Percentiles rank a stretch among this genome's conserved stretches.
Evolutionary conservation across 306 rosid species (phyloP).

Genomic region (Fragaria vesca): DNA sequence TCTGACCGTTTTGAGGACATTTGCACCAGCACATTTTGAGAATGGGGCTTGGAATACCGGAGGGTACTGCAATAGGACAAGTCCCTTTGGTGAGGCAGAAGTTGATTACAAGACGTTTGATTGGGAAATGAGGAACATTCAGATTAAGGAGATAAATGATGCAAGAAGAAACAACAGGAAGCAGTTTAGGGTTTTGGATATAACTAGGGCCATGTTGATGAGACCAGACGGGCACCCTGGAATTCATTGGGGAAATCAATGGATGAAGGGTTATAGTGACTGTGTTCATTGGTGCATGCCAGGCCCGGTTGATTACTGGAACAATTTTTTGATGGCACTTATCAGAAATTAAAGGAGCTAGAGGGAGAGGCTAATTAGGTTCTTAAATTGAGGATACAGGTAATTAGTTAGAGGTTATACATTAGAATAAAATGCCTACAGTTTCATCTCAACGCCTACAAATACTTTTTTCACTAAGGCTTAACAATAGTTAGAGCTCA

Average conservation of each 20-base stretch:
- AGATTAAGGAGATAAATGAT: slow-evolving; percentile 56
- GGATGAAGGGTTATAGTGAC: slow-evolving; percentile 86
- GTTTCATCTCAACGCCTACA: too few species aligned
- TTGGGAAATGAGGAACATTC: slow-evolving; percentile 57
- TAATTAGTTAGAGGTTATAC: background rate
- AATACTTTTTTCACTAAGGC: too few species aligned
- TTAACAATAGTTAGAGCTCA: too few species aligned
- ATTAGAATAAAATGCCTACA: background rate
- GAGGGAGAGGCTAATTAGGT: slow-evolving; percentile 16
- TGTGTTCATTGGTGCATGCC: slow-evolving; percentile 99
- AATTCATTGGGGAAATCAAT: slow-evolving; percentile 60
- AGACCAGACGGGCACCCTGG: slow-evolving; percentile 92
- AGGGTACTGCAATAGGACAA: slow-evolving; percentile 72
- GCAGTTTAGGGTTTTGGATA: slow-evolving; percentile 53
- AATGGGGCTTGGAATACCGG: slow-evolving; percentile 75
- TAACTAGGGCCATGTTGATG: slow-evolving; percentile 76
- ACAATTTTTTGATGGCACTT: slow-evolving; percentile 52
- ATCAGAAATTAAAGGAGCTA: slow-evolving; percentile 27
- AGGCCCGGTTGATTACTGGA: slow-evolving; percentile 85
- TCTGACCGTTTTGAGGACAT: slow-evolving; percentile 66
- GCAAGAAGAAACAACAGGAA: slow-evolving; percentile 40
- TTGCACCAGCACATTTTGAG: slow-evolving; percentile 84
- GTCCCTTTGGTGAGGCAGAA: slow-evolving; percentile 40
- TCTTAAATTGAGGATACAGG: slow-evolving; percentile 5
- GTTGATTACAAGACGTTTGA: slow-evolving; percentile 39